Evolutionary conservation across 1,139 yeast species (phyloP), one percentile per base, ranked within the genome.

Genomic region (Trichomonascaceae sp.): DNA sequence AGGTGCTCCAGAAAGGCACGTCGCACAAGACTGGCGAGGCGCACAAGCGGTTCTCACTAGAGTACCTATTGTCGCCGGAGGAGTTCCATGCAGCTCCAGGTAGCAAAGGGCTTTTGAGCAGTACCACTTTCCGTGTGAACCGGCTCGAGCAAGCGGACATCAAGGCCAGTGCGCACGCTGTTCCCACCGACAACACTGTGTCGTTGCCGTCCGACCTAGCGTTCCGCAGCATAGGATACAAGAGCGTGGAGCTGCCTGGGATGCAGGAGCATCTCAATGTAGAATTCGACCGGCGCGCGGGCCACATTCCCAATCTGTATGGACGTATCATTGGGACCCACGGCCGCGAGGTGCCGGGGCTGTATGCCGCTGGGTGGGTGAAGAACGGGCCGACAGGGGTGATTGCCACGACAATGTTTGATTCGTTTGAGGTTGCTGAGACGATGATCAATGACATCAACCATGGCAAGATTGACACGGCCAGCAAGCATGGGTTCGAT

Each of bases 321-420:
- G 95, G 95, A 1, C 66, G 77, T 33, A 69, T 79, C 0, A 46
- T 68, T 11, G 52, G 59, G 13, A 37, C 39, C 0, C 43, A 50
- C 3, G 55, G 55, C 1, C 39, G 49, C n/a, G 5, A 17, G 4
- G 44, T 52, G 1, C 62, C 65, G 1, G 81, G 87, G 0, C 60
- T 82, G 44, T 89, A 85, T 48, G 75, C 82, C 1, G 65, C 89
- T 3, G 99, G 99, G 0, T 89, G 99, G 99, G 78, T 87, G 35
- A 74, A 79, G 40, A 76, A 70, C 37, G 94, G 95, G 0, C 84
- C 95, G 5, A 69, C 71, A 26, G 99, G 99, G 1, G 93, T 85
- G 4, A 89, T 89, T 43, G 93, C 94, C 11, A 69, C 80, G 13
- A 84, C 98, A 0, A 82, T 89, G 81, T 68, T 78, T 66, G 92